Conservation (phyloP, 2,329 filamentous ascomycete genomes). For the Penicillium sp. region DNA sequence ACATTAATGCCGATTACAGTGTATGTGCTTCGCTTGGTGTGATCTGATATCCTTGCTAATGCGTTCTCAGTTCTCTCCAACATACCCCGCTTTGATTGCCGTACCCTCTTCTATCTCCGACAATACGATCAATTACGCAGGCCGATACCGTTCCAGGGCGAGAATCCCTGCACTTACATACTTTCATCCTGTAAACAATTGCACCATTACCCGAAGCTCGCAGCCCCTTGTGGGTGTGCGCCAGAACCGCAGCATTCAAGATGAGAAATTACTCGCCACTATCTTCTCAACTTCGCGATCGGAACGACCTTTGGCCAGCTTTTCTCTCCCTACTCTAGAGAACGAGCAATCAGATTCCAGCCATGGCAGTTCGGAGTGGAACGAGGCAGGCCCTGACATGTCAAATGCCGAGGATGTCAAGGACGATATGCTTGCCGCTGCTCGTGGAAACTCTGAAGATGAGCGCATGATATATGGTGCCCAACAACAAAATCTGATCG, state of each 20-base stretch:
- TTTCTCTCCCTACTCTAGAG: constrained; percentile 41
- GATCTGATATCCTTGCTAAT: constrained; percentile 14
- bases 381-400: constrained; percentile 51
- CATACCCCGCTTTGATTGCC: constrained; percentile 81
- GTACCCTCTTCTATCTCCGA: constrained; percentile 93
- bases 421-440: constrained; percentile 63
- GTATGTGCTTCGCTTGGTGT: constrained; percentile 38
- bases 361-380: constrained; percentile 44
- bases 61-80: constrained; percentile 70
- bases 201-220: constrained; percentile 91
- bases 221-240: constrained; percentile 86
- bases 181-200: constrained; percentile 95
- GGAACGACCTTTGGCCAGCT: constrained; percentile 43
- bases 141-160: constrained; percentile 80
- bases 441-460: constrained; percentile 60
- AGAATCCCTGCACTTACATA: constrained; percentile 90
- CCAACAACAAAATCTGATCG: constrained; percentile 90
- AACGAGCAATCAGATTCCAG: constrained; percentile 49
- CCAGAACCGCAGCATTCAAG: constrained; percentile 88
- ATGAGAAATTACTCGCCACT: constrained; percentile 88
- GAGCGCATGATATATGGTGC: constrained; percentile 77
- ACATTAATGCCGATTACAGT: constrained; percentile 83
- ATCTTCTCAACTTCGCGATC: constrained; percentile 78
- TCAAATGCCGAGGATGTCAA: constrained; percentile 66
- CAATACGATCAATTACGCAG: constrained; percentile 91